Base-by-base conservation (phyloP, 306 rosid species). In the Gastrolobium bilobum region DNA sequence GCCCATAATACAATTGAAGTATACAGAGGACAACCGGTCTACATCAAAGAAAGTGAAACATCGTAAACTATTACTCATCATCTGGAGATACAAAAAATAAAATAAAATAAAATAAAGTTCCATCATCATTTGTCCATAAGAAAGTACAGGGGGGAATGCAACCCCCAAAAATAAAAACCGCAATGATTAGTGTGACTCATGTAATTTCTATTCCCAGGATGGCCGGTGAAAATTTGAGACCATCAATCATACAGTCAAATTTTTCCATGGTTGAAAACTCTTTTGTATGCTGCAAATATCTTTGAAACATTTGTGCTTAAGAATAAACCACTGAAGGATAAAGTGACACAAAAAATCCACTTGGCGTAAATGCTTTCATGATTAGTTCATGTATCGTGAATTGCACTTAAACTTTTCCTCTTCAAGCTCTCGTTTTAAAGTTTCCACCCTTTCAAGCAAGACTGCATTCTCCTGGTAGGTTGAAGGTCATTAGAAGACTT, bases 351-450 rank as follows among this genome's bases (percentile, higher is more conserved):
- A 54, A 61, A 80, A 13, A 15, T 73, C 40, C 52, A 68, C 11
- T 69, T 51, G 1, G 0, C 3, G 3, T 64, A 44, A 50, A 62
- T 44, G 54, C 50, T 75, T 56, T 40, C 30, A n/a, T 63, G 81
- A 66, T 79, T 60, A 66, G 60, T 43, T 76, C 76, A 77, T 73
- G 69, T 83, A 64, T 10, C 62, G 77, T 40, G 77, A n/a, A 47
- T 77, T 75, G 88, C 97, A 85, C 78, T 79, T 91, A 64, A 44
- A 83, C 81, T 82, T 88, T 59, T 72, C 89, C 31, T 75, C 82
- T 76, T 89, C 86, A 67, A 91, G 82, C 80, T 89, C 91, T 58
- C 76, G 86, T 72, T 79, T 88, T 52, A 91, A 80, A 60, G 83
- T 84, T 85, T 89, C 91, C 77, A 91, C 75, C 70, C 56, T 87